Evolutionary conservation across 2,329 filamentous ascomycete species (phyloP), one percentile per base, ranked within the genome.

Genomic region (Aspergillus transmontanensis): DNA sequence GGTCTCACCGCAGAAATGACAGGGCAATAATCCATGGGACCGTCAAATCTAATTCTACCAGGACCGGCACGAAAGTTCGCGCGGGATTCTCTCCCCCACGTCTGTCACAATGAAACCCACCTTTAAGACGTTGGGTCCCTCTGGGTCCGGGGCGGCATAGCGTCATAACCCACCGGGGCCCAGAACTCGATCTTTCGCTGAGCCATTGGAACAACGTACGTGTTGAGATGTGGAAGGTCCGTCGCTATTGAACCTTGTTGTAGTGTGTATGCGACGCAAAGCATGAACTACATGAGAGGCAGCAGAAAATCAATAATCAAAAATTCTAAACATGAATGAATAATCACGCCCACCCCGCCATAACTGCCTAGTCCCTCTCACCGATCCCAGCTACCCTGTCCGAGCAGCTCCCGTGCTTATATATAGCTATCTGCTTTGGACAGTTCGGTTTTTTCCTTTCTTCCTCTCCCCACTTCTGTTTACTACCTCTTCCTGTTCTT

Each of bases 121-220:
- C 56, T 45, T 66, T 63, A 19, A 61, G 45, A 36, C 28, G 46
- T 45, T 54, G 45, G 54, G 14, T 48, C 56, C n/a, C 51, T 63
- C 39, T 41, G 39, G 39, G 39, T 43, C 59, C 10, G 59, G 55
- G 60, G 48, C 55, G 21, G 45, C 61, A 63, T 70, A 64, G 65
- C 64, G 66, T 66, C 63, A 70, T 66, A 58, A 59, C 55, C 45
- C 51, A 64, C 51, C 26, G 12, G 51, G 51, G 51, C 50, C 41
- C 57, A 55, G 51, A 55, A 26, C 51, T 55, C 21, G 34, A 23
- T 11, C 19, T 21, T 36, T 21, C 30, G 0, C n/a, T 36, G 6
- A 53, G 48, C 48, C 48, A 51, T 32, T 51, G 48, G 48, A n/a
- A 36, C 51, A 34, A 26, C 34, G 51, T 55, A 26, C 51, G 51